These are phyloP conservation scores for Clathrus columnatus DNA, from an alignment of 768 basidiomycete genomes.

Conservation along the genomic window DNA sequence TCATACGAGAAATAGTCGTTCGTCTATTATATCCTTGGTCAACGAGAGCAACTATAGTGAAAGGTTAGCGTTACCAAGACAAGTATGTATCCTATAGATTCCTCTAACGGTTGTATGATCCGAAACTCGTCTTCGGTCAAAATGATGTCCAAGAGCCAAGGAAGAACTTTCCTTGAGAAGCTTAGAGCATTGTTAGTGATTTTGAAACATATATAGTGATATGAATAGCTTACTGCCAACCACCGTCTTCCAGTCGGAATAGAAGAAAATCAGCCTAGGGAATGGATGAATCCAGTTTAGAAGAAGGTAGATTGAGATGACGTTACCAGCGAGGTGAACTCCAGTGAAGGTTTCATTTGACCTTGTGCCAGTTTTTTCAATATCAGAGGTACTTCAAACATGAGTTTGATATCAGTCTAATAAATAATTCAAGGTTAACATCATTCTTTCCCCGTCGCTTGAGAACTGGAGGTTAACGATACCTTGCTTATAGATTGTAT, in stretches of 20 bases:
- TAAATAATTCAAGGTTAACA: no score
- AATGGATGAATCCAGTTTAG: background rate
- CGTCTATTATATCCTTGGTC: background rate
- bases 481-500: no score
- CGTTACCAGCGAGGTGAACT: background rate
- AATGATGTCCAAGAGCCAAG: background rate
- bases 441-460: no score
- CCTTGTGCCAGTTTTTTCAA: no score
- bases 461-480: no score
- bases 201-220: background rate
- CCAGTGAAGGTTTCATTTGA: no score
- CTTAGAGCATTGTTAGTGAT: background rate
- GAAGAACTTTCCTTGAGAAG: background rate
- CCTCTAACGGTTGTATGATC: background rate
- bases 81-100: background rate
- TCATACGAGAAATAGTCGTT: background rate
- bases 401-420: no score
- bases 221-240: background rate
- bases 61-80: background rate
- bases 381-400: no score
- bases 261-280: background rate
- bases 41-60: background rate
- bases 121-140: background rate
- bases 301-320: no score
- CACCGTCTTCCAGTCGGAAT: background rate